Percentiles rank a stretch among this genome's conserved stretches.
Conservation (phyloP, 1,284 basidiomycete species). For the Phlebopus sp. region DNA sequence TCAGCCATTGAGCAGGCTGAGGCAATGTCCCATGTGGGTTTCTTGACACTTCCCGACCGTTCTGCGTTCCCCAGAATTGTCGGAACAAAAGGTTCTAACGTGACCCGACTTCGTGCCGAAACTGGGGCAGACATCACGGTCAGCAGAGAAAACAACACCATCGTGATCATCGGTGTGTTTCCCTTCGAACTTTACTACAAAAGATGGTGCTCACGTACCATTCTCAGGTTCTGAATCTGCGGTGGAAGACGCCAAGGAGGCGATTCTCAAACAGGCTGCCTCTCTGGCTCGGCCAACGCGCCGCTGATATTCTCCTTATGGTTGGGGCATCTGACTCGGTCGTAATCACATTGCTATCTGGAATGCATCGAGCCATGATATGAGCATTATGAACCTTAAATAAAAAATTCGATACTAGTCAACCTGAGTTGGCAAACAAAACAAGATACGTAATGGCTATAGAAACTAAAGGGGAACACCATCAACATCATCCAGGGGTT, state of each 20-base stretch:
- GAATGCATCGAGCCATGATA: slow-evolving; percentile 18
- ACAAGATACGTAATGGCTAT: not conserved
- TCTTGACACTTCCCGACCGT: slow-evolving; percentile 74
- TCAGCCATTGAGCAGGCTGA: slow-evolving; percentile 75
- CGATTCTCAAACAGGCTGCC: slow-evolving; percentile 69
- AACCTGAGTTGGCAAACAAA: not conserved
- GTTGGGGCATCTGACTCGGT: slow-evolving; percentile 27
- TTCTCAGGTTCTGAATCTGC: slow-evolving; percentile 64
- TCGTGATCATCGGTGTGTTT: slow-evolving; percentile 76
- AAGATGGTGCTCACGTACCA: slow-evolving; percentile 6
- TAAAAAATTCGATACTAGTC: not conserved
- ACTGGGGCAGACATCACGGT: slow-evolving; percentile 90
- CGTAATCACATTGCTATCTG: slow-evolving; percentile 23
- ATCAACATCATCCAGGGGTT: slow-evolving; percentile 32
- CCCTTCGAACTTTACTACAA: not conserved
- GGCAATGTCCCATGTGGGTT: slow-evolving; percentile 72
- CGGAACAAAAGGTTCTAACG: slow-evolving; percentile 84
- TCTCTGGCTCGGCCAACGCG: slow-evolving; percentile 47
- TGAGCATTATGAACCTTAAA: not conserved
- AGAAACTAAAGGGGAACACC: slow-evolving; percentile 20
- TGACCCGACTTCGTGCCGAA: slow-evolving; percentile 78
- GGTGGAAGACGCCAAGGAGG: slow-evolving; percentile 75
- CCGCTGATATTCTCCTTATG: slow-evolving; percentile 25
- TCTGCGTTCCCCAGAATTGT: slow-evolving; percentile 83
- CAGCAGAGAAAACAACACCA: slow-evolving; percentile 79